Conservation (phyloP, 2,329 filamentous ascomycete species). For the Bipolaris gigantea region DNA sequence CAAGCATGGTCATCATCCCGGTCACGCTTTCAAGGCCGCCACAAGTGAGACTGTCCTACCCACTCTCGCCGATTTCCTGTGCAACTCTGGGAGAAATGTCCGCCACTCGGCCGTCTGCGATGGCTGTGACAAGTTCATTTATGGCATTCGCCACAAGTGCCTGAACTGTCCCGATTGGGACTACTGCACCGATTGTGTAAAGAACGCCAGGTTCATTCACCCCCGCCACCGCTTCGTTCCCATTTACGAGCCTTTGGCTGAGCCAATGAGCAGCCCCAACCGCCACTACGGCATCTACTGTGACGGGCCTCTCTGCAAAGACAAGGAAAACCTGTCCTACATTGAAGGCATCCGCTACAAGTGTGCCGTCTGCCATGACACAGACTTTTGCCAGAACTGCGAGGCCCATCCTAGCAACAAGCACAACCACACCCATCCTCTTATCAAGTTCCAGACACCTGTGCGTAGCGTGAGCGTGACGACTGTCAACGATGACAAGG, state of each 20-base stretch:
- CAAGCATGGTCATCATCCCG: constrained; percentile 88
- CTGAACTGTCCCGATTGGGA: constrained; percentile 97
- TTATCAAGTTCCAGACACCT: constrained; percentile 96
- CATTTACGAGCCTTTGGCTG: constrained; percentile 73
- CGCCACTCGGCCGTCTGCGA: constrained; percentile 90
- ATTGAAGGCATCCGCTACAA: constrained; percentile 92
- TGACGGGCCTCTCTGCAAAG: constrained; percentile 84
- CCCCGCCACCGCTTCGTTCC: constrained; percentile 85
- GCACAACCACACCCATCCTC: constrained; percentile 93
- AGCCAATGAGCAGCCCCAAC: constrained; percentile 49
- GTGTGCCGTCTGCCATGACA: constrained; percentile 93
- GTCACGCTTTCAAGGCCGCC: constrained; percentile 75
- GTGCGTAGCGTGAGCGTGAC: constrained; percentile 86
- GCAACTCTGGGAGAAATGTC: constrained; percentile 77
- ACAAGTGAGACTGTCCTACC: constrained; percentile 59
- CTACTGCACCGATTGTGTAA: constrained; percentile 78
- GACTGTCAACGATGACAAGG: constrained; percentile 75
- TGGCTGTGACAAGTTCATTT: constrained; percentile 85
- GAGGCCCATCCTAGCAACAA: constrained; percentile 81
- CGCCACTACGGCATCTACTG: constrained; percentile 88
- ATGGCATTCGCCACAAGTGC: constrained; percentile 93
- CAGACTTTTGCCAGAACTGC: constrained; percentile 92
- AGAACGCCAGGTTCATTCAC: constrained; percentile 69
- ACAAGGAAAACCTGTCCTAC: constrained; percentile 56
- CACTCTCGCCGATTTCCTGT: constrained; percentile 67